A percentile compares a stretch with the other conserved stretches of the same genome.
Evolutionary conservation across 495 filamentous ascomycete species (phyloP).

Genomic region (Clohesyomyces aquaticus): DNA sequence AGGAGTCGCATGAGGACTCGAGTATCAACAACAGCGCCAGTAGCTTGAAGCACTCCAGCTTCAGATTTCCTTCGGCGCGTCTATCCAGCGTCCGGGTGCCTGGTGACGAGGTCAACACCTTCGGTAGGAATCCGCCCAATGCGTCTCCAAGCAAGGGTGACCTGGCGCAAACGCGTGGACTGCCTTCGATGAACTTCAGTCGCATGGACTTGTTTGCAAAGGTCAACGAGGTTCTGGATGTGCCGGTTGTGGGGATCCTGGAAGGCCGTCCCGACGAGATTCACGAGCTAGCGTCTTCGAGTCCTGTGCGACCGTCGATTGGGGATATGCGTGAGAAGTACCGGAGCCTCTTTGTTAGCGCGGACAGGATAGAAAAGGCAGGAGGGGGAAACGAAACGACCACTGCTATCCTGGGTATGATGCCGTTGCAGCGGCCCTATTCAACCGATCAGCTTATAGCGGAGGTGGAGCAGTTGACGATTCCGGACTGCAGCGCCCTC

Average conservation of each 20-base stretch:
- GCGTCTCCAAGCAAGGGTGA: constrained; percentile 18
- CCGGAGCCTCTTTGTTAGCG: constrained; percentile 45
- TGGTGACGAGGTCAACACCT: constrained; percentile 19
- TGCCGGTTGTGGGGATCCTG: constrained; percentile 38
- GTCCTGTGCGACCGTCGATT: constrained; percentile 38
- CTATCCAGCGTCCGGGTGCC: constrained; percentile 16
- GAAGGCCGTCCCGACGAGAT: constrained; percentile 36
- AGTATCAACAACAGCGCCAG: constrained; percentile 44
- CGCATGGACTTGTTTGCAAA: constrained; percentile 47
- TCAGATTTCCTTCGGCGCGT: constrained; percentile 38
- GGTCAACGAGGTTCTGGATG: constrained; percentile 46
- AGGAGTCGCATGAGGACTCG: constrained; percentile 47
- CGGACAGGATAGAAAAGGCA: constrained; percentile 39
- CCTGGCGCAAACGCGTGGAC: constrained; percentile 40
- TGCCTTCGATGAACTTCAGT: constrained; percentile 50
- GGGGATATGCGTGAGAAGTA: constrained; percentile 45
- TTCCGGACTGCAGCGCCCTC: constrained; percentile 46
- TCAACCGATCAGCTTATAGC: constrained; percentile 44
- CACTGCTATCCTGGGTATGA: constrained; percentile 14
- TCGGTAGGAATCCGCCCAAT: constrained; percentile 34
- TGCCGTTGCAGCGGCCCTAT: constrained; percentile 30
- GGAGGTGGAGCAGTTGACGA: constrained; percentile 47
- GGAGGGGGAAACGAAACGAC: constrained; percentile 1
- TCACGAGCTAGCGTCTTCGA: constrained; percentile 21
- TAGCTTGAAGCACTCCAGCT: constrained; percentile 35